Percentiles rank a stretch among this genome's conserved stretches.
phyloP scores from a whole-genome alignment of 129 eudicot genomes.

The Centaurea solstitialis region DNA sequence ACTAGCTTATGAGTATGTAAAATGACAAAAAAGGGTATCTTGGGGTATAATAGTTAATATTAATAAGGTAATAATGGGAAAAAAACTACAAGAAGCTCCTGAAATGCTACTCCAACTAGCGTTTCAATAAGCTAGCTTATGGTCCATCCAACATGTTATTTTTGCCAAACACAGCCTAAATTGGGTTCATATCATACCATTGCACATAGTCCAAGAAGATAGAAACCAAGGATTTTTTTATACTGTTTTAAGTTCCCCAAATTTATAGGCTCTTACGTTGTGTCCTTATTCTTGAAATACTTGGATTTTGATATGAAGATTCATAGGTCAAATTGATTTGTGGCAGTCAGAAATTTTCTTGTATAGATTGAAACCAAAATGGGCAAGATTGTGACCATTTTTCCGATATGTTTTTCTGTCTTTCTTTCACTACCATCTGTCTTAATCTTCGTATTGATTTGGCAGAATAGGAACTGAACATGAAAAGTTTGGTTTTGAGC shows the following conservation, averaged over 20 bases:
- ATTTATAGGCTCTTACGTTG: too few species aligned
- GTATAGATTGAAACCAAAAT: background rate
- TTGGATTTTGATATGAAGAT: background rate
- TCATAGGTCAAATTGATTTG: background rate
- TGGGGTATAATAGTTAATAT: too few species aligned
- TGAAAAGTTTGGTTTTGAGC: slow-evolving; percentile 94
- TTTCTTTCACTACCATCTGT: background rate
- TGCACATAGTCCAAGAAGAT: background rate
- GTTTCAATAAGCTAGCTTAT: too few species aligned
- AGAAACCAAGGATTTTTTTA: background rate
- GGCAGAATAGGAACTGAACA: slow-evolving; percentile 99
- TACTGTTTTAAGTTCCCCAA: background rate
- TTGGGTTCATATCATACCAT: background rate
- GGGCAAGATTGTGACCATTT: background rate
- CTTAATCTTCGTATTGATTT: slow-evolving; percentile 16
- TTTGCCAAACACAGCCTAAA: too few species aligned
- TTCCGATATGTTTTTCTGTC: background rate
- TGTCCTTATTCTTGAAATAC: background rate
- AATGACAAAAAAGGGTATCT: too few species aligned
- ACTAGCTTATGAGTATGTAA: too few species aligned
- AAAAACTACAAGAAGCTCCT: too few species aligned
- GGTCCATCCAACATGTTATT: too few species aligned
- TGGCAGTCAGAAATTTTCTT: background rate
- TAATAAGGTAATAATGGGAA: too few species aligned
- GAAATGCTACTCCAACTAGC: too few species aligned